Percentiles rank a stretch among this genome's conserved stretches.
These are phyloP conservation scores for Suillus hirtellus DNA, from an alignment of 768 basidiomycete species.

Conservation along the genomic window DNA sequence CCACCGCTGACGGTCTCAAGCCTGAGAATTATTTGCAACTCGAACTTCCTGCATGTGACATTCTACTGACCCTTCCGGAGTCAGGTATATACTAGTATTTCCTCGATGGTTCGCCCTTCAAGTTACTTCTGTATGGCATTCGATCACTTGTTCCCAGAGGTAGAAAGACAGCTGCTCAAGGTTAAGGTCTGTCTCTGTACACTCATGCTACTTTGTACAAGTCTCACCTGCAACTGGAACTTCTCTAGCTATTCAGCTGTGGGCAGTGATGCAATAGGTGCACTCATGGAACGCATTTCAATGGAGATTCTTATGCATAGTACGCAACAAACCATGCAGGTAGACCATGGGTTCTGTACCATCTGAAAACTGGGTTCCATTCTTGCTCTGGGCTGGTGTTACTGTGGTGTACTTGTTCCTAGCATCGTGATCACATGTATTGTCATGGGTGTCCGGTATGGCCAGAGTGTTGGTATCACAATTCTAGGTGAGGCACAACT, in stretches of 20 bases:
- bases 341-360: conserved; percentile 56
- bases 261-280: background rate
- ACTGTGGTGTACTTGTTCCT: conserved; percentile 40
- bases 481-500: conserved; percentile 19
- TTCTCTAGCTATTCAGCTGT: conserved; percentile 18
- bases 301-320: background rate
- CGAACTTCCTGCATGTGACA: too few relatives aligned
- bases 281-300: conserved; percentile 13
- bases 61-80: too few relatives aligned
- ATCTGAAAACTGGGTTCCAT: conserved; percentile 53
- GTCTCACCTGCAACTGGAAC: conserved; percentile 25
- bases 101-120: too few relatives aligned
- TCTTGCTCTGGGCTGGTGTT: conserved; percentile 46
- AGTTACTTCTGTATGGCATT: background rate
- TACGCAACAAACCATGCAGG: conserved; percentile 19
- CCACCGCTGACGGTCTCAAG: too few relatives aligned
- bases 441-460: conserved; percentile 54
- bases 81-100: too few relatives aligned
- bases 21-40: too few relatives aligned
- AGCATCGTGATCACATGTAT: conserved; percentile 51
- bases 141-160: background rate
- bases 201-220: conserved; percentile 56
- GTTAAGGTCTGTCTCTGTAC: conserved; percentile 15
- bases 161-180: background rate
- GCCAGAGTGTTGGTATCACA: conserved; percentile 47